These are phyloP conservation scores for Apocynum venetum DNA, from an alignment of 257 asterid genomes.

Conservation along the genomic window DNA sequence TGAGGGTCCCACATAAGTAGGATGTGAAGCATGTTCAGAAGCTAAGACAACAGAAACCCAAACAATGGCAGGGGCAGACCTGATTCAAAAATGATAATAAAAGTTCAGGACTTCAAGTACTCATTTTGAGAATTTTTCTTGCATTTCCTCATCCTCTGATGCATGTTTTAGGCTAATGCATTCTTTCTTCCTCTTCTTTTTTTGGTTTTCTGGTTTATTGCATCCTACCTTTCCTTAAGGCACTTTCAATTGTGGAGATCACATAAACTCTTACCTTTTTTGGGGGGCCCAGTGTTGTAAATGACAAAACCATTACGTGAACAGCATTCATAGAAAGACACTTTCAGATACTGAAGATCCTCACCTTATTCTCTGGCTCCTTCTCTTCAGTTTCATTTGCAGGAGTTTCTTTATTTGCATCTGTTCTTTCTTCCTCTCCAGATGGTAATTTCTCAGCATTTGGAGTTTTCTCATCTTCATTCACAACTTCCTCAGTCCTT, in stretches of 20 bases:
- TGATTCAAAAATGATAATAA: not conserved
- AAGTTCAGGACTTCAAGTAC: not conserved
- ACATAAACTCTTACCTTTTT: not conserved
- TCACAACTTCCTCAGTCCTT: slow-evolving; percentile 54
- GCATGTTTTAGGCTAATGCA: not conserved
- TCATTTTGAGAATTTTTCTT: not conserved
- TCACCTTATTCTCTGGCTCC: slow-evolving; percentile 79
- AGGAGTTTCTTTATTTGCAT: slow-evolving; percentile 47
- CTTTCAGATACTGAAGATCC: not conserved
- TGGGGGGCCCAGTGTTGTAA: too few relatives aligned
- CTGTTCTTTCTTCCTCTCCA: slow-evolving; percentile 44
- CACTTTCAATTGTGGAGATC: not conserved
- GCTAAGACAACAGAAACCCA: not conserved
- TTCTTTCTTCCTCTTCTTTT: not conserved
- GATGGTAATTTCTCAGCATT: slow-evolving; percentile 43
- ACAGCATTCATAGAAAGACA: not conserved
- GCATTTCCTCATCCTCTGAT: not conserved
- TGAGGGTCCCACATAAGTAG: not conserved
- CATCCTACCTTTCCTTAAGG: not conserved
- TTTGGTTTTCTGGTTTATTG: not conserved
- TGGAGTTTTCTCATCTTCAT: slow-evolving; percentile 54
- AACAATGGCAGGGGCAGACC: not conserved
- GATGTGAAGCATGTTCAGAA: not conserved
- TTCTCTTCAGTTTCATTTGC: slow-evolving; percentile 54
- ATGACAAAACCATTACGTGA: not conserved